Conservation (phyloP, 2,329 filamentous ascomycete species). For the Trichoderma endophyticum region DNA sequence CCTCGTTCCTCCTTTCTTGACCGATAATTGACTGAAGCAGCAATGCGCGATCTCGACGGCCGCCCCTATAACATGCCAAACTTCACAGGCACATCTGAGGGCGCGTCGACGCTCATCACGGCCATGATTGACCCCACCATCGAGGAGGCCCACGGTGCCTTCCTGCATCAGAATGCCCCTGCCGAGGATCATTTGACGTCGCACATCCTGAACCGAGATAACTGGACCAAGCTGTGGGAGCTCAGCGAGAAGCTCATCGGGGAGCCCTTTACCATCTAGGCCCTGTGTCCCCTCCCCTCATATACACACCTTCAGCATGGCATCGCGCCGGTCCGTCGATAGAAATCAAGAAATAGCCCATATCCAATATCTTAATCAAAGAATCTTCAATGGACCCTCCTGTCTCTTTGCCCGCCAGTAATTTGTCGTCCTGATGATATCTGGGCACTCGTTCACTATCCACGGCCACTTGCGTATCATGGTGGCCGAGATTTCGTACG, state of each 20-base stretch:
- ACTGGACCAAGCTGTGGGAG: conserved; percentile 39
- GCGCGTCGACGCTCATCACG: conserved; percentile 18
- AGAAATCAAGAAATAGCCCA: background rate
- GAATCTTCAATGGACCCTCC: background rate
- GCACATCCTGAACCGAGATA: conserved; percentile 33
- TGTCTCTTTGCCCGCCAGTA: conserved; percentile 5
- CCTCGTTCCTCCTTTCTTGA: background rate
- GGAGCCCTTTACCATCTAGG: background rate
- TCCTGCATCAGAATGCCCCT: conserved; percentile 16
- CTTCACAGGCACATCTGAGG: conserved; percentile 38
- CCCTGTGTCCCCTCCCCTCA: background rate
- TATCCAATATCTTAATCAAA: background rate
- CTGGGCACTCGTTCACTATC: conserved; percentile 29
- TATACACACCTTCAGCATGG: background rate
- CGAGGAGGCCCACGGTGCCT: conserved; percentile 8
- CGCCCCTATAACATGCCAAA: background rate
- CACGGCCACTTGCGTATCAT: conserved; percentile 45
- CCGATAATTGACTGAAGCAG: background rate
- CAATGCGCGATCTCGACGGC: conserved; percentile 14
- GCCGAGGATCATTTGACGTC: conserved; percentile 17
- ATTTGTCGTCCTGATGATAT: conserved; percentile 5
- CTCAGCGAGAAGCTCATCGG: conserved; percentile 28
- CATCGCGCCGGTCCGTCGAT: background rate
- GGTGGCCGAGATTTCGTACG: conserved; percentile 45
- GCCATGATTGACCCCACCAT: conserved; percentile 21